Evolutionary conservation across 371 early-diverging fungal genomes (phyloP).

Genomic region (Actinomortierella wolfii): DNA sequence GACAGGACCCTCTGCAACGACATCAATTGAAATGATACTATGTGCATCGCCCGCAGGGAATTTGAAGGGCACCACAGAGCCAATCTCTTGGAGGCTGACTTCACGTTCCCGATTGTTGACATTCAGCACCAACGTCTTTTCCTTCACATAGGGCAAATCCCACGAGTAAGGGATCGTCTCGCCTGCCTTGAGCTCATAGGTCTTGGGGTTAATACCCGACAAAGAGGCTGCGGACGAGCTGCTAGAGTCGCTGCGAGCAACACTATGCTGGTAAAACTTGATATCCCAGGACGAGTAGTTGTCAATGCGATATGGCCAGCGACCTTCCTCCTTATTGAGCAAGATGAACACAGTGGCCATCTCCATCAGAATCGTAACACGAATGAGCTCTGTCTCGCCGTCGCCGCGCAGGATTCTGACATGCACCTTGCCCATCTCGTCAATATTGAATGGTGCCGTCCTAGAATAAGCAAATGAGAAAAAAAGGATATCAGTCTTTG

Average conservation of each 20-base stretch:
- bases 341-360: slow-evolving; percentile 91
- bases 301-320: slow-evolving; percentile 93
- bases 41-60: slow-evolving; percentile 56
- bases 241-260: slow-evolving; percentile 16
- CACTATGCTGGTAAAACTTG: slow-evolving; percentile 75
- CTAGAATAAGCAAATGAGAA: slow-evolving; percentile 31
- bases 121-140: slow-evolving; percentile 76
- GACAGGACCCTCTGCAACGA: slow-evolving; percentile 84
- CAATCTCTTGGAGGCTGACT: slow-evolving; percentile 90
- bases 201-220: slow-evolving; percentile 30
- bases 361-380: slow-evolving; percentile 79
- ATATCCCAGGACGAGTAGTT: slow-evolving; percentile 85
- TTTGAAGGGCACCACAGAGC: slow-evolving; percentile 82
- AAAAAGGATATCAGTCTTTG: not conserved
- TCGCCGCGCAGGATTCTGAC: slow-evolving; percentile 71
- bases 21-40: slow-evolving; percentile 78
- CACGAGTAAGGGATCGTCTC: slow-evolving; percentile 87
- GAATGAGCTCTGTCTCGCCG: slow-evolving; percentile 67
- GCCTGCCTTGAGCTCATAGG: slow-evolving; percentile 67
- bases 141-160: slow-evolving; percentile 85
- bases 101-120: slow-evolving; percentile 77
- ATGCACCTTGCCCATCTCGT: slow-evolving; percentile 84
- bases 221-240: slow-evolving; percentile 26
- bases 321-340: slow-evolving; percentile 72
- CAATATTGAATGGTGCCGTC: slow-evolving; percentile 89